These are phyloP conservation scores for Penicillium herquei DNA, from an alignment of 495 filamentous ascomycete species.

Conservation along the genomic window DNA sequence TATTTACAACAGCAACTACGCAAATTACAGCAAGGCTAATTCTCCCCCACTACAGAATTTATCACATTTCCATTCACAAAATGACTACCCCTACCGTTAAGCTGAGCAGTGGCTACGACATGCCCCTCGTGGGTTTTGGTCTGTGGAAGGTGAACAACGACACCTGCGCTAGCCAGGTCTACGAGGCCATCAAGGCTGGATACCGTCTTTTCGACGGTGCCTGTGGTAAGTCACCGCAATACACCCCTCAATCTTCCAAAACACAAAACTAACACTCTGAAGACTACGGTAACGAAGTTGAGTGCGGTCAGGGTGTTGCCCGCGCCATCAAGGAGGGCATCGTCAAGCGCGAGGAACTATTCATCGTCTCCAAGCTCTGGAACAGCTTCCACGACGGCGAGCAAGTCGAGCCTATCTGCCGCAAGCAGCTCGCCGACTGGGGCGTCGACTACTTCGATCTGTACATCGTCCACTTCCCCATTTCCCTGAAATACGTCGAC, in stretches of 20 bases:
- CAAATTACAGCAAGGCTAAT: not conserved
- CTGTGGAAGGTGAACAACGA: slow-evolving; percentile 85
- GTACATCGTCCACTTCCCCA: slow-evolving; percentile 79
- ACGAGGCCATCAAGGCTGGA: slow-evolving; percentile 83
- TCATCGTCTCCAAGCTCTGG: slow-evolving; percentile 87
- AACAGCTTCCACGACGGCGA: slow-evolving; percentile 79
- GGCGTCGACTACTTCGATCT: slow-evolving; percentile 82
- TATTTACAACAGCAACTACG: not conserved
- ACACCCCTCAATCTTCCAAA: not conserved
- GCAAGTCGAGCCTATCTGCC: slow-evolving; percentile 66
- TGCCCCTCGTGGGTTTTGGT: slow-evolving; percentile 79
- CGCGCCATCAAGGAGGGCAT: slow-evolving; percentile 82
- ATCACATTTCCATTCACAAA: not conserved
- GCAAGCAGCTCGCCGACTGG: slow-evolving; percentile 75
- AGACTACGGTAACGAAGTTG: slow-evolving; percentile 78
- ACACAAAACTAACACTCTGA: not conserved
- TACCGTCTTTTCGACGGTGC: slow-evolving; percentile 86
- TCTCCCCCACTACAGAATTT: not conserved
- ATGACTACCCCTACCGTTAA: slow-evolving; percentile 12
- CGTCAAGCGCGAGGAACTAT: slow-evolving; percentile 76
- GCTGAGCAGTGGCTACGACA: slow-evolving; percentile 32
- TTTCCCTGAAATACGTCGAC: slow-evolving; percentile 76
- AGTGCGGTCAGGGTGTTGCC: slow-evolving; percentile 75
- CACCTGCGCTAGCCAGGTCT: slow-evolving; percentile 73
- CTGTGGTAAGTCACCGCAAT: slow-evolving; percentile 39